A percentile compares a stretch with the other conserved stretches of the same genome.
Evolutionary conservation across 1,139 yeast genomes (phyloP).

Genomic region (Petasospora fabianii): DNA sequence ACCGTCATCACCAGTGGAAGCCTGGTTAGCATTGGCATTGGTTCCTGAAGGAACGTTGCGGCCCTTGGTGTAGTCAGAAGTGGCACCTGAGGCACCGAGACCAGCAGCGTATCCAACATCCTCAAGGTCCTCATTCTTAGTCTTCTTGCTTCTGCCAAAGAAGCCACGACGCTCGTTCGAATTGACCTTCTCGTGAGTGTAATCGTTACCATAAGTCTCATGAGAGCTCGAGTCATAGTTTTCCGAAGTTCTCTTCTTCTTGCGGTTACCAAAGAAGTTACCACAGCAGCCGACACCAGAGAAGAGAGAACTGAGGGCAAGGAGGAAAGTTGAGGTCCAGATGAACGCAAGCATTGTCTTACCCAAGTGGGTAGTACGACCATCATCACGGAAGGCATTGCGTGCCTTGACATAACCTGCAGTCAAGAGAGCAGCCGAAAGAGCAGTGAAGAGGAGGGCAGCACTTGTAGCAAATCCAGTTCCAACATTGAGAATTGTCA

Average conservation of each 20-base stretch:
- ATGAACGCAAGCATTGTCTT: slow-evolving; percentile 56
- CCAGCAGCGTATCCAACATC: slow-evolving; percentile 21
- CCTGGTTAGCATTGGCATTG: background rate
- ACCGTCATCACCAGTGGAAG: slow-evolving; percentile 1
- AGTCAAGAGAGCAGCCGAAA: slow-evolving; percentile 62
- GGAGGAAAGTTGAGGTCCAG: slow-evolving; percentile 57
- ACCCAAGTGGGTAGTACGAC: slow-evolving; percentile 49
- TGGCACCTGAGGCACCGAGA: slow-evolving; percentile 18
- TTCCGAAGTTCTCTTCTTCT: slow-evolving; percentile 18
- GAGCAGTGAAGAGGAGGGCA: slow-evolving; percentile 49
- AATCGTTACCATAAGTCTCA: slow-evolving; percentile 27
- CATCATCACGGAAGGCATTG: slow-evolving; percentile 47
- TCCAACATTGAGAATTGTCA: slow-evolving; percentile 13
- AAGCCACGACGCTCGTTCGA: slow-evolving; percentile 16
- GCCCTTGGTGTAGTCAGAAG: slow-evolving; percentile 8
- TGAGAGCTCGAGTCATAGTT: slow-evolving; percentile 24
- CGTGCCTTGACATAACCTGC: slow-evolving; percentile 64
- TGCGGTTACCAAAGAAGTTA: slow-evolving; percentile 10
- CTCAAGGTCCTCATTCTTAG: slow-evolving; percentile 11
- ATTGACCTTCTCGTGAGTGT: slow-evolving; percentile 18
- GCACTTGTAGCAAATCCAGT: slow-evolving; percentile 25
- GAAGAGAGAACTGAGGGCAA: slow-evolving; percentile 34
- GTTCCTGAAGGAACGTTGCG: slow-evolving; percentile 5
- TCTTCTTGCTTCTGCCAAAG: slow-evolving; percentile 15
- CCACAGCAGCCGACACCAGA: slow-evolving; percentile 24